These are phyloP conservation scores for Trichocomaceae sp. DNA, from an alignment of 2,329 filamentous ascomycete species.

Conservation along the genomic window DNA sequence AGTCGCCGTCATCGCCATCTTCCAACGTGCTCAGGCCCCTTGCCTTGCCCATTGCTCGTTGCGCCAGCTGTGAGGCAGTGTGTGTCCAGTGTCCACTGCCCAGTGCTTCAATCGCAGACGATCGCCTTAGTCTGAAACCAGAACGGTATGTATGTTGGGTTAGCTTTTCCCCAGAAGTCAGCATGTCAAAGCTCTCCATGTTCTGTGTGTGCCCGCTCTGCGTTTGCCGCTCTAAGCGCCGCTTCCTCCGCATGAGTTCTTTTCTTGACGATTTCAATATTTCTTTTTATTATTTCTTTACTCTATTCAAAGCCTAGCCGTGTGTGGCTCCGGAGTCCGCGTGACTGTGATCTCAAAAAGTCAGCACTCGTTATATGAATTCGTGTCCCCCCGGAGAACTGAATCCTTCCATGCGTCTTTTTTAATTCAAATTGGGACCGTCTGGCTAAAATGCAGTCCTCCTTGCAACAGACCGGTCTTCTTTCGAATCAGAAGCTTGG, in stretches of 20 bases:
- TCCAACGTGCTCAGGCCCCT: constrained; percentile 4
- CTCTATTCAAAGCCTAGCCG: neutral
- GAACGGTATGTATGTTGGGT: constrained; percentile 3
- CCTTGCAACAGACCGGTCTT: constrained; percentile 16
- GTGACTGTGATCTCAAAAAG: constrained; percentile 5
- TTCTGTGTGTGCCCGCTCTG: neutral
- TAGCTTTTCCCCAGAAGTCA: neutral
- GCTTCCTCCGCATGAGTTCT: constrained; percentile 2
- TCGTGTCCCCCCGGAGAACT: constrained; percentile 3
- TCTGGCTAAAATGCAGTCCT: constrained; percentile 23
- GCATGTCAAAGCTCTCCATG: neutral
- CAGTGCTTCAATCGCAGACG: neutral
- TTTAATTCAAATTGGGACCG: neutral
- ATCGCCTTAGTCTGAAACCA: constrained; percentile 4
- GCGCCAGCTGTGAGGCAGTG: neutral
- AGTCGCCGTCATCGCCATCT: neutral
- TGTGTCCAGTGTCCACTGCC: neutral
- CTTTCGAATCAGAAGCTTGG: constrained; percentile 8
- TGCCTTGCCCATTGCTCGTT: neutral
- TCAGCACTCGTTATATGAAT: neutral
- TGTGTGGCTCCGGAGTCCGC: neutral
- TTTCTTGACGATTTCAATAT: constrained; percentile 2
- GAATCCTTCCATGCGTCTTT: neutral
- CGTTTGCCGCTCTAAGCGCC: constrained; percentile 9
- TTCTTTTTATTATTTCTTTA: neutral